These are phyloP conservation scores for Hymenoscyphus scutula DNA, from an alignment of 2,329 filamentous ascomycete genomes.

Conservation along the genomic window DNA sequence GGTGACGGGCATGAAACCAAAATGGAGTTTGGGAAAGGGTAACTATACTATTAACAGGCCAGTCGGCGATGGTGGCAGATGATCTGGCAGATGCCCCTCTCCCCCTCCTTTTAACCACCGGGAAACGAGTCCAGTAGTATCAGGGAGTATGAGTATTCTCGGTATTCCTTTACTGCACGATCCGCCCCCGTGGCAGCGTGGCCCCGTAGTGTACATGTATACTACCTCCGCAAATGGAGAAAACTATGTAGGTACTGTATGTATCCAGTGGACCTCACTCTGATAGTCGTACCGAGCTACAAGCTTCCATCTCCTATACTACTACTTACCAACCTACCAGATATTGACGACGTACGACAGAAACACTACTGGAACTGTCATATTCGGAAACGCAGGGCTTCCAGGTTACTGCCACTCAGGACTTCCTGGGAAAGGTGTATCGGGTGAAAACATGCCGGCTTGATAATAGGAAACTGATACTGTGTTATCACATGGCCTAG, in stretches of 20 bases:
- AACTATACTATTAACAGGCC: neutral
- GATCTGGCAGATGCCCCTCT: neutral
- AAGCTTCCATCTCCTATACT: neutral
- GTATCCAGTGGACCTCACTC: neutral
- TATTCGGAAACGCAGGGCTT: neutral
- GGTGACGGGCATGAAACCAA: neutral
- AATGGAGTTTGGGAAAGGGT: neutral
- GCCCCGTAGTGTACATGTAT: neutral
- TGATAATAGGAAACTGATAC: neutral
- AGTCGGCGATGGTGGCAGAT: neutral
- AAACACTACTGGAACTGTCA: constrained; percentile 3
- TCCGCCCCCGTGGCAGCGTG: neutral
- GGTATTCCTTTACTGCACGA: neutral
- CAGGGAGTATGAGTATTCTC: neutral
- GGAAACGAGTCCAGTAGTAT: neutral
- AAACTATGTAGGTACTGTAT: too few species aligned
- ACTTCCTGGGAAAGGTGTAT: neutral
- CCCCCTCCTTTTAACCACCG: neutral
- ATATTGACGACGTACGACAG: neutral
- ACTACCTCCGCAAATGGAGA: too few species aligned
- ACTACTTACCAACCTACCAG: neutral
- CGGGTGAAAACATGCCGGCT: neutral
- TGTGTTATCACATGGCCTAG: too few species aligned
- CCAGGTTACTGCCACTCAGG: neutral
- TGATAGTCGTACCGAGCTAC: neutral